Base-by-base conservation (phyloP, 208 protist genomes). In the Angomonas deanei region DNA sequence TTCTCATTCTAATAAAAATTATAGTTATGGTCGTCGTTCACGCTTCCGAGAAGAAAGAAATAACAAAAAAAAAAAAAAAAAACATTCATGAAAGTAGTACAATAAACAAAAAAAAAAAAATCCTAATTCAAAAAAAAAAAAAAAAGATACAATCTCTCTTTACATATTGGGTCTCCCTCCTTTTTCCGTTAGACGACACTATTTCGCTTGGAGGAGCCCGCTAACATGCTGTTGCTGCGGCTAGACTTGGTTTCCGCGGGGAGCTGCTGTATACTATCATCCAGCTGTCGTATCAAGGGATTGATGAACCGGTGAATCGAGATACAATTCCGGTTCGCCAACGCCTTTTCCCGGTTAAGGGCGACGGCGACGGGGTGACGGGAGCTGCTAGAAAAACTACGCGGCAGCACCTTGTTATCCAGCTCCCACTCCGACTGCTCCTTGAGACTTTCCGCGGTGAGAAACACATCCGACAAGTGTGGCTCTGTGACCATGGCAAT, bases 361-460 rank as follows among this genome's bases (percentile, higher is more conserved):
- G 57, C 48, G 3, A 75, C 56, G 2, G 66, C 28, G 31, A 49
- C 61, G 24, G 78, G 78, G 23, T 72, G 72, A 23, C 53, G 58
- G 3, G 48, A 68, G 26, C 61, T 65, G 24, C 72, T 74, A 11
- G 46, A 66, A 42, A 86, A 86, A 55, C 42, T 59, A 27, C 61
- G 50, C 15, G 63, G 68, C 21, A 57, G 19, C 1, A 39, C 53
- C 15, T 63, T 33, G 42, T 63, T 73, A 19, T 62, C 55, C 2
- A 73, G 52, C 47, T 87, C 74, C 21, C 49, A 80, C 31, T 72
- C 31, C 15, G 76, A 75, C 63, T 82, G 63, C 55, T 89, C 77
- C 21, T 56, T 67, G 36, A 75, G 32, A 2, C 64, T 76, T 27
- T 83, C 76, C n/a, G 76, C 79, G 23, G 76, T 72, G 59, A 78